Evolutionary conservation across 2,329 filamentous ascomycete genomes (phyloP).

Genomic region (Colletotrichum chrysophilum): DNA sequence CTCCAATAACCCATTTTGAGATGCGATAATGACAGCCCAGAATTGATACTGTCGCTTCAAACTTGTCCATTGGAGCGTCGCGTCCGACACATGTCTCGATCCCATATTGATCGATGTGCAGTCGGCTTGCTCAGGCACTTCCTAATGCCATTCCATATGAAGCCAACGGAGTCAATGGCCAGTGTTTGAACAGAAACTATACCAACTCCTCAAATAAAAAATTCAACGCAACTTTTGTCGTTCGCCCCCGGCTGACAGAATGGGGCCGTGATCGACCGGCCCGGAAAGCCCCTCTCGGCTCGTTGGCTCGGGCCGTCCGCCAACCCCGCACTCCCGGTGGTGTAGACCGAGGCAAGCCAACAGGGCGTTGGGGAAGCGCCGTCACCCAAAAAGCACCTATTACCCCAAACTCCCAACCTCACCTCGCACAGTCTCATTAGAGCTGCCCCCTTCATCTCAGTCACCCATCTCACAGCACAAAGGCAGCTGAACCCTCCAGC

Average conservation of each 20-base stretch:
- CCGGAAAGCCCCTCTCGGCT: background rate
- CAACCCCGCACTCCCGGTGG: conserved; percentile 15
- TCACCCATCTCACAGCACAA: background rate
- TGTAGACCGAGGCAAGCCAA: conserved; percentile 16
- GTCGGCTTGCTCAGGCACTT: background rate
- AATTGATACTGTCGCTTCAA: background rate
- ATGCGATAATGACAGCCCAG: no score
- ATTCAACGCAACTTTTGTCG: background rate
- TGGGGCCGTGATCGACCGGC: background rate
- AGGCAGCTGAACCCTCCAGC: background rate
- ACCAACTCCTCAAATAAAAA: rapidly evolving
- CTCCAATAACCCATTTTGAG: no score
- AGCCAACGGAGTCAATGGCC: background rate
- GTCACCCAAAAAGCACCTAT: background rate
- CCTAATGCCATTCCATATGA: background rate
- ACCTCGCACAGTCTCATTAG: background rate
- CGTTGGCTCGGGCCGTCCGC: conserved; percentile 3
- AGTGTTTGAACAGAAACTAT: background rate
- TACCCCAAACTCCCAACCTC: background rate
- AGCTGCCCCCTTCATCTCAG: background rate
- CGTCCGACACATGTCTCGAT: background rate
- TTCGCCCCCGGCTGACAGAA: background rate
- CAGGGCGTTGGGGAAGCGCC: conserved; percentile 7
- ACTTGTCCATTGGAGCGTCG: background rate
- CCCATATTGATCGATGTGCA: background rate